These are phyloP conservation scores for button mushroom (Agaricus bisporus) DNA, from an alignment of 768 basidiomycete species.

Conservation along the genomic window DNA sequence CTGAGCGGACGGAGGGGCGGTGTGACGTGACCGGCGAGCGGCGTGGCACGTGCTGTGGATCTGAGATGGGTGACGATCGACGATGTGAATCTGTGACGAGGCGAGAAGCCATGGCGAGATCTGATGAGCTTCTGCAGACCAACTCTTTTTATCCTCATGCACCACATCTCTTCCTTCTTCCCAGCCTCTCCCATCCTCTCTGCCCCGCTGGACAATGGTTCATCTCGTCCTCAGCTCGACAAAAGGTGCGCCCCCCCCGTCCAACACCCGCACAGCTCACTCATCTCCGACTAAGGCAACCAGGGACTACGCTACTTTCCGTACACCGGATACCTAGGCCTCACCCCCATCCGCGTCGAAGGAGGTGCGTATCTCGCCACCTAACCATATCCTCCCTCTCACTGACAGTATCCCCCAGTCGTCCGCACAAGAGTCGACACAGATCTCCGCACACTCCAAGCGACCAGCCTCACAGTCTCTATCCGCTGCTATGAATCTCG, in stretches of 20 bases:
- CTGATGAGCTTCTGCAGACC: conserved; percentile 30
- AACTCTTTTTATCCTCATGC: conserved; percentile 37
- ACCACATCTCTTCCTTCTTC: conserved; percentile 20
- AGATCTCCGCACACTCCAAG: conserved; percentile 61
- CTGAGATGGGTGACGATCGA: conserved; percentile 20
- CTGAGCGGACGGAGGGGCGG: conserved; percentile 1
- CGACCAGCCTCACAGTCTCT: conserved; percentile 63
- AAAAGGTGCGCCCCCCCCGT: conserved; percentile 33
- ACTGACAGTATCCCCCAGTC: conserved; percentile 31
- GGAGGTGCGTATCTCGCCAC: conserved; percentile 44
- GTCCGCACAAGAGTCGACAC: conserved; percentile 67
- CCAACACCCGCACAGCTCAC: conserved; percentile 6
- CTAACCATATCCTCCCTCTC: conserved; percentile 7
- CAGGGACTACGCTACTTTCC: conserved; percentile 69
- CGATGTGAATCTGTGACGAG: conserved; percentile 21
- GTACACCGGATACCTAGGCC: conserved; percentile 69
- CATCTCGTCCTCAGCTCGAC: conserved; percentile 60
- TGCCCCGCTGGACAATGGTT: conserved; percentile 46
- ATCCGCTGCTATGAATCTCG: conserved; percentile 83
- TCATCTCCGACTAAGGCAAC: conserved; percentile 40
- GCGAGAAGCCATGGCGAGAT: conserved; percentile 29
- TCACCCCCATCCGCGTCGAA: conserved; percentile 74
- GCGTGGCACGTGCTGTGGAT: conserved; percentile 6
- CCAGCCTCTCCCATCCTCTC: conserved; percentile 23
- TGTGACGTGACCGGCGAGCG: conserved; percentile 14